These are phyloP conservation scores for Metroxylon sagu DNA, from an alignment of 176 grass and related monocot species.

Conservation along the genomic window DNA sequence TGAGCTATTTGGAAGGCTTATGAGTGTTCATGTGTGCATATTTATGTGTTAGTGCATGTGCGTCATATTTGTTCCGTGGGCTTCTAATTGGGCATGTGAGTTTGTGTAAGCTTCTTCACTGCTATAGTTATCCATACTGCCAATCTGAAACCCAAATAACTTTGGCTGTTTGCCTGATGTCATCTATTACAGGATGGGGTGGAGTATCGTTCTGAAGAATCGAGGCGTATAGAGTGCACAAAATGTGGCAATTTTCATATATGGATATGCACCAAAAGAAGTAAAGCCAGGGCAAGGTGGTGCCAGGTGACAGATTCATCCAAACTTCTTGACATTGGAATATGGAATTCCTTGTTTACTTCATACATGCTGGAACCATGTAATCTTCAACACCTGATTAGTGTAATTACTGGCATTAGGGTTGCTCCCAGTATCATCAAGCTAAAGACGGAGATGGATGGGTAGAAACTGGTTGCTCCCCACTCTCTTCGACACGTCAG, in stretches of 20 bases:
- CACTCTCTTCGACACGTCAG: slow-evolving; percentile 24
- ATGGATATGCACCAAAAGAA: slow-evolving; percentile 97
- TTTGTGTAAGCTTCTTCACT: no score
- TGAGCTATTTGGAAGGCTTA: no score
- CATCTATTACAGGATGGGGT: slow-evolving; percentile 53
- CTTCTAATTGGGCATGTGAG: no score
- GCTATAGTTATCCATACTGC: no score
- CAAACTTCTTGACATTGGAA: background rate
- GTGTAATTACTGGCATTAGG: slow-evolving; percentile 28
- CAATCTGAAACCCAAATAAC: no score
- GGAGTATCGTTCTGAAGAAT: slow-evolving; percentile 85
- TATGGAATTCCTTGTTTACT: slow-evolving; percentile 7
- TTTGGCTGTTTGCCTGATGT: background rate
- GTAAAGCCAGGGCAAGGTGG: slow-evolving; percentile 87
- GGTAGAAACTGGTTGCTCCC: slow-evolving; percentile 73
- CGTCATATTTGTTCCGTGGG: no score
- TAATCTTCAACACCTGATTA: slow-evolving; percentile 18
- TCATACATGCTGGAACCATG: background rate
- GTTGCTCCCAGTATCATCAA: slow-evolving; percentile 79
- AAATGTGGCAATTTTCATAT: slow-evolving; percentile 96
- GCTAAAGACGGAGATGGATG: slow-evolving; percentile 98
- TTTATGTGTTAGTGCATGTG: no score
- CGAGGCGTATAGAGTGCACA: slow-evolving; percentile 90
- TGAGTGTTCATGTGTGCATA: no score
- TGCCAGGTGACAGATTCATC: slow-evolving; percentile 52